These are phyloP conservation scores for Starmerella geochares DNA, from an alignment of 805 yeast genomes.

Conservation along the genomic window DNA sequence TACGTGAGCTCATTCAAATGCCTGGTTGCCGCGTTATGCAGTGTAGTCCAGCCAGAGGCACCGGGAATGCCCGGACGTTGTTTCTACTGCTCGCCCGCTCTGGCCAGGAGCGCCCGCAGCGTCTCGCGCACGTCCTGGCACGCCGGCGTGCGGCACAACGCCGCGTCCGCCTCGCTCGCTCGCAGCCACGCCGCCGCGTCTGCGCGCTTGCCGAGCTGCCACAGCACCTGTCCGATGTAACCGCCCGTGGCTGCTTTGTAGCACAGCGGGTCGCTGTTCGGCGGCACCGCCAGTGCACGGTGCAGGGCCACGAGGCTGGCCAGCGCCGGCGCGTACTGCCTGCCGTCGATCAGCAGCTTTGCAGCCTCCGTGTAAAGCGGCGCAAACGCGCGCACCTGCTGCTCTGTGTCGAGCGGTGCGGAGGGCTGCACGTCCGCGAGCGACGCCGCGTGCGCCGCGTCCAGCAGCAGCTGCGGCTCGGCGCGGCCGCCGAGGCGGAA, in stretches of 20 bases:
- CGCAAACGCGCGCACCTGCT: constrained; percentile 4
- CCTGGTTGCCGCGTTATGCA: too few relatives aligned
- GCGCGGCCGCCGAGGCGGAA: constrained; percentile 14
- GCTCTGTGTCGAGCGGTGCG: background rate
- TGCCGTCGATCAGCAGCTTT: constrained; percentile 14
- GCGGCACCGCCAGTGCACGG: constrained; percentile 16
- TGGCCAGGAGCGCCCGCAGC: constrained; percentile 13
- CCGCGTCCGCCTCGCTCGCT: constrained; percentile 15
- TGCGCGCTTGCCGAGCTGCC: constrained; percentile 24
- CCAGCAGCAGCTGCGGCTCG: background rate
- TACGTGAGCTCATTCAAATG: too few relatives aligned
- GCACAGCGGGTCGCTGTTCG: constrained; percentile 20
- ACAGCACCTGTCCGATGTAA: constrained; percentile 23
- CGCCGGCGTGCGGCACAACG: constrained; percentile 20
- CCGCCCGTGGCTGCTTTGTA: constrained; percentile 22
- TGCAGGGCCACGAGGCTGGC: constrained; percentile 23
- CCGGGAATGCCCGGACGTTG: too few relatives aligned
- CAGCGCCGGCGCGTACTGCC: constrained; percentile 24
- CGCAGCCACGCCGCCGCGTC: constrained; percentile 23
- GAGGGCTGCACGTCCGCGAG: constrained; percentile 2
- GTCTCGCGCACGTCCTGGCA: constrained; percentile 22
- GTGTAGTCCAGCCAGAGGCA: too few relatives aligned
- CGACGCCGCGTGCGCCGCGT: constrained; percentile 9
- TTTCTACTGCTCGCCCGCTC: too few relatives aligned
- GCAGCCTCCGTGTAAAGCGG: constrained; percentile 25